Base-by-base conservation (phyloP, 2,329 filamentous ascomycete species). In the Akanthomyces lecanii region DNA sequence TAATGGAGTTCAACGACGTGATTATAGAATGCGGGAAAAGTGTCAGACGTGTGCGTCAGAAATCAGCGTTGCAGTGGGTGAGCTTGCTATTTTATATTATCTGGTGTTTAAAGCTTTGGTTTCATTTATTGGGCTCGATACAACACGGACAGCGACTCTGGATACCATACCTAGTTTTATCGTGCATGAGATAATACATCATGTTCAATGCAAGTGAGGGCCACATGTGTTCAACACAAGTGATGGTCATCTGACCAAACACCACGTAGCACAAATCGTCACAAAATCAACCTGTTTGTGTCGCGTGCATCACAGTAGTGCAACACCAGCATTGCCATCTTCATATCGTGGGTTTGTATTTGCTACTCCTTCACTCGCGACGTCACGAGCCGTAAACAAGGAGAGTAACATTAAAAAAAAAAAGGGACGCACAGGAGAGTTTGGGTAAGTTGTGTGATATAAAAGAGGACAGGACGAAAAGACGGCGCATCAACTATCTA, bases 1-100 rank as follows among this genome's bases (percentile, higher is more conserved):
- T 60, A 52, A 33, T 23, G 57, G 57, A 52, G 57, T 60, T 60
- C 42, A 7, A 23, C 33, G n/a, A 55, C 7, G 16, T 28, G 40
- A 42, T 42, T 16, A 12, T n/a, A 51, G 11, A 36, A 51, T 59
- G 55, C 48, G 48, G 23, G 21, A 23, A 23, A 42, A 23, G 25
- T 7, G 30, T 51, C 5, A 23, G 12, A 8, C n/a, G 3, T 23
- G 45, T 23, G 28, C 11, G 12, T 23, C 5, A 21, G 5, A 48
- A 6, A 14, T 10, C 2, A 38, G 36, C 36, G 36, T 38, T 10
- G 5, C 36, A 38, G 36, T 11, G 36, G 23, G 42, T 16, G 30
- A 6, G 36, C 23, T 36, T 36, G 38, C 25, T 5, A 55, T 42
- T 18, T 55, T 25, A 4, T 38, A 11, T 38, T 28, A n/a, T 42